Evolutionary conservation across 306 rosid genomes (phyloP), one percentile per base, ranked within the genome.

Genomic region (Castanea sativa): DNA sequence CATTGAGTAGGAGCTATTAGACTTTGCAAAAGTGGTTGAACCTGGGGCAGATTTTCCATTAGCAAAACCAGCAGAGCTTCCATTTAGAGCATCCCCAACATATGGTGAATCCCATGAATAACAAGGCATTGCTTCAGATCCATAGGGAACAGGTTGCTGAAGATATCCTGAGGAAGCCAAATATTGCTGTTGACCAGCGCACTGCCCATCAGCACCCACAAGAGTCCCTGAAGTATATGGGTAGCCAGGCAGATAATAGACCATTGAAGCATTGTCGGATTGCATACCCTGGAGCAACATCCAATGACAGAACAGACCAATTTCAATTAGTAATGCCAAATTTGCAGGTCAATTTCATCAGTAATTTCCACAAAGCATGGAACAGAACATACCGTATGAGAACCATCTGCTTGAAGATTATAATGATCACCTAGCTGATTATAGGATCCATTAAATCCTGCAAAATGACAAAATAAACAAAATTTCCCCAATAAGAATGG

Each of bases 101-200:
- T 78, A 81, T 53, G 85, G 33, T 49, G 88, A 56, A 76, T 79
- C 84, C 81, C 86, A 57, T 32, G 87, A 81, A 84, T 78, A 71
- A 81, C 82, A 82, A 78, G 89, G 81, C 52, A 80, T 29, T 63
- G 88, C 81, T 85, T 90, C 90, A 51, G 93, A 90, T 65, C 82
- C 85, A 77, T 78, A 81, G 13, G 78, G 61, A 71, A 84, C 91
- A 65, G 91, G 80, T 79, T 71, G 83, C 78, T 89, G 91, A 77
- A 86, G 70, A 83, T 80, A 83, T 25, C 83, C 90, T 41, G 89
- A 80, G 65, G 88, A 64, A 79, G 91, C 76, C 71, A 76, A 79
- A 53, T 82, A 90, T 74, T 73, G 91, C 73, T 84, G 80, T 64
- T 83, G 90, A 79, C 77, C 81, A 78, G 77, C 80, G 69, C 84